A percentile compares a stretch with the other conserved stretches of the same genome.
Conservation (phyloP, 169 alveolate genomes). For the Eimeria acervulina region DNA sequence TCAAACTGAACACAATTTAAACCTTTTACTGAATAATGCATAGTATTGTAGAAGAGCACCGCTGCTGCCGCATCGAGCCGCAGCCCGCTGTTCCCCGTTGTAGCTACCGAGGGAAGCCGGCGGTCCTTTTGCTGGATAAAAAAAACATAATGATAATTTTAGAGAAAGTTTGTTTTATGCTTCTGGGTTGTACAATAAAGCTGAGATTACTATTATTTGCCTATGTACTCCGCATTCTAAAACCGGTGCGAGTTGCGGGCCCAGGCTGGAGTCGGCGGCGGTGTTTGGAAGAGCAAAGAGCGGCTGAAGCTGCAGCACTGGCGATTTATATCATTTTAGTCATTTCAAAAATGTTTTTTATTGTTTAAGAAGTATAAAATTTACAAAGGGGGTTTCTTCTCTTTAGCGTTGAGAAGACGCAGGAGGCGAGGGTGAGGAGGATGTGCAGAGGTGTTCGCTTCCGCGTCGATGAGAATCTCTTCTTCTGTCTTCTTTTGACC, state of each 20-base stretch:
- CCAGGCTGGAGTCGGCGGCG: constrained; percentile 1
- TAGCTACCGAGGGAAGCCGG: background rate
- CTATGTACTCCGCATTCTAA: background rate
- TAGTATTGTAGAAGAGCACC: background rate
- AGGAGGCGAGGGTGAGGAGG: too few species aligned
- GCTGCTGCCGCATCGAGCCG: background rate
- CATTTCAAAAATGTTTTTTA: too few species aligned
- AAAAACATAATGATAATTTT: too few species aligned
- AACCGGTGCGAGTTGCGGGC: background rate
- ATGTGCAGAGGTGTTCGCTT: background rate
- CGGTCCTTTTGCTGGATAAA: background rate
- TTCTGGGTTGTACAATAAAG: background rate
- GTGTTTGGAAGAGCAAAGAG: too few species aligned
- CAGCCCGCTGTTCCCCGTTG: background rate
- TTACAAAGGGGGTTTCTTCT: background rate
- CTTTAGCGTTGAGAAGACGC: background rate
- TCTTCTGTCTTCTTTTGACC: background rate
- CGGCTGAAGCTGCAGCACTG: background rate
- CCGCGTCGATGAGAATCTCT: background rate
- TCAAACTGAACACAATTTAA: background rate
- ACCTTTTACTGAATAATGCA: background rate
- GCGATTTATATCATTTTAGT: background rate
- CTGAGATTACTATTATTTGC: background rate
- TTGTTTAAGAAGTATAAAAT: background rate
- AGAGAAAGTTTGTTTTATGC: background rate